Base-by-base conservation (phyloP, 805 yeast species). In the Candida berthetii region DNA sequence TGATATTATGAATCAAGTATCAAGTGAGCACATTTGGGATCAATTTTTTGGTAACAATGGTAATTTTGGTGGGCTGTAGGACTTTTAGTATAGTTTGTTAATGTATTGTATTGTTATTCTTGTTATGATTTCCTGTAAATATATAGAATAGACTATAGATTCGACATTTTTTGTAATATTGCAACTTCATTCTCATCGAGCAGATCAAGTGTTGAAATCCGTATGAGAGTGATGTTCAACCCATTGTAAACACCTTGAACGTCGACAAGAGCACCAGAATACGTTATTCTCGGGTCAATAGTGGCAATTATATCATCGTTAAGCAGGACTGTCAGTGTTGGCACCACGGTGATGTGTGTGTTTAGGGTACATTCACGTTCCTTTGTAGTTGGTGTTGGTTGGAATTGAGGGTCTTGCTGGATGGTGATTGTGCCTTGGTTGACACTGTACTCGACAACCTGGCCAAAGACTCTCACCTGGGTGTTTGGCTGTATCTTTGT, bases 21-120 rank as follows among this genome's bases (percentile, higher is more conserved):
- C 77, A 3, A 53, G 49, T 27, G 87, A 81, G 42, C 67, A 79
- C 20, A 79, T 82, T 28, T 81, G 87, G 85, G 86, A 79, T 40
- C 84, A 78, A 48, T 76, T 76, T 48, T 78, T 80, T 53, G 62
- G 73, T 3, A 45, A 43, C 16, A 48, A 42, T 35, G 46, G 48
- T 17, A 36, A n/a, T 36, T 36, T 24, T 36, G 25, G 25, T n/a
- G n/a, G n/a, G n/a, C n/a, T n/a, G n/a, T n/a, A n/a, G n/a, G n/a
- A n/a, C n/a, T n/a, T n/a, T n/a, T n/a, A n/a, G 15, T 15, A 11
- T 22, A 20, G 7, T 19, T 5, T 13, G 7, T 35, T 35, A 15
- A 8, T 25, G 25, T 36, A 25, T 14, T 29, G 11, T 10, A 29
- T 7, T 7, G 7, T 29, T 15, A 7, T 14, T n/a, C 7, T 29